Conservation (phyloP, 129 eudicot species). For the Helichrysum umbraculigerum region DNA sequence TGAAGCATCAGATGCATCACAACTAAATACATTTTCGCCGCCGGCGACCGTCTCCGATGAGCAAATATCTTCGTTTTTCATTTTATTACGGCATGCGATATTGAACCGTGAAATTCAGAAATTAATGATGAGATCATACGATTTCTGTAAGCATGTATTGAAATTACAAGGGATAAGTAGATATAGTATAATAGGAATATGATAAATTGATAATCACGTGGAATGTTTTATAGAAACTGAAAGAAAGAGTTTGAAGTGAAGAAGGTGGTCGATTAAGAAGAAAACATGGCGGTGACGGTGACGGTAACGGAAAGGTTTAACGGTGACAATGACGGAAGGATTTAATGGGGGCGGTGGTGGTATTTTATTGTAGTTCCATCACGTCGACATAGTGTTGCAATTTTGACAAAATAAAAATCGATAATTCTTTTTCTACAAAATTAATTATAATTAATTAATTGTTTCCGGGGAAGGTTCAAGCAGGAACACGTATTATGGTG, state of each 20-base stretch:
- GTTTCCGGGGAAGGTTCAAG: too few species aligned
- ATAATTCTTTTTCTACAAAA: too few species aligned
- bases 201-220: neutral
- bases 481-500: too few species aligned
- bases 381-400: neutral
- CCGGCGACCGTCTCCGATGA: slow-evolving; percentile 64
- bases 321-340: slow-evolving; percentile 23
- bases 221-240: neutral
- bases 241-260: neutral
- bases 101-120: slow-evolving; percentile 17
- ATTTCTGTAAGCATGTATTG: neutral
- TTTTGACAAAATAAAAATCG: too few species aligned
- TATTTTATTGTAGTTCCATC: neutral
- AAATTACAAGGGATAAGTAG: neutral
- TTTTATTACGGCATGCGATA: slow-evolving; percentile 1
- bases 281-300: slow-evolving; percentile 8
- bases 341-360: slow-evolving; percentile 33
- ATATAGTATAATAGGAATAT: neutral
- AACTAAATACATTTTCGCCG: slow-evolving; percentile 70
- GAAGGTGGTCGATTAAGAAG: slow-evolving; percentile 6
- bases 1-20: slow-evolving; percentile 46
- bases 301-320: slow-evolving; percentile 1
- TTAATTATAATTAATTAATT: too few species aligned
- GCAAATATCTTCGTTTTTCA: slow-evolving; percentile 39
- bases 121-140: neutral